Evolutionary conservation across 2,329 filamentous ascomycete species (phyloP).

Genomic region (Penicillium decumbens): DNA sequence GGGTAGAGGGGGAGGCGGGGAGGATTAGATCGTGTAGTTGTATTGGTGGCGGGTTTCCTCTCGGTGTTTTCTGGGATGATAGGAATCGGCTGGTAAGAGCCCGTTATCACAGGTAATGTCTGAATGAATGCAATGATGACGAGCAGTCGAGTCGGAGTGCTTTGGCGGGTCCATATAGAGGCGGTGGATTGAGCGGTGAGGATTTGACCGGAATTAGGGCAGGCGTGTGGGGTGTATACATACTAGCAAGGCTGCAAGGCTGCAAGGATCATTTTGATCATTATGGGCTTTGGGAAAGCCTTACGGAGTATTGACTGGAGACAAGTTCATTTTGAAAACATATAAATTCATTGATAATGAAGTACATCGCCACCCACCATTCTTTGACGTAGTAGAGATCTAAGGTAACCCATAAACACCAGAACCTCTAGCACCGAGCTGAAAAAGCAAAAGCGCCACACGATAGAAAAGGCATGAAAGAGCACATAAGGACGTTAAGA

Average conservation of each 20-base stretch:
- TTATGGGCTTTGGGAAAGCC: not conserved
- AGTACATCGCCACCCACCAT: constrained; percentile 7
- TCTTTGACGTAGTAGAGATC: constrained; percentile 11
- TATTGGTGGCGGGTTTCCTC: not conserved
- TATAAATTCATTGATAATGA: not conserved
- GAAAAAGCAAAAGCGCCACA: not conserved
- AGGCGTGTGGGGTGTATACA: not conserved
- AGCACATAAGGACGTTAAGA: not conserved
- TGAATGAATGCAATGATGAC: not conserved
- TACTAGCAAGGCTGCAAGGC: not conserved
- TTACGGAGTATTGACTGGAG: not conserved
- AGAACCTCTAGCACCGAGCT: not conserved
- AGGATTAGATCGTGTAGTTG: not conserved
- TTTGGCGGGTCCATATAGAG: constrained; percentile 1
- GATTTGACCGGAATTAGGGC: constrained; percentile 8
- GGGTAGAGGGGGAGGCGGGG: not conserved
- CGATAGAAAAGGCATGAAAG: not conserved
- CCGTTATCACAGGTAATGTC: not conserved
- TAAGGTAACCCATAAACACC: constrained; percentile 7
- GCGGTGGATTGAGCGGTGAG: constrained; percentile 13
- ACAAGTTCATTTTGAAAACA: not conserved
- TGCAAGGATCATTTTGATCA: not conserved
- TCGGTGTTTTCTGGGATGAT: not conserved
- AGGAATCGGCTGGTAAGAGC: not conserved
- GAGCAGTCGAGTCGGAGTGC: constrained; percentile 1